A percentile compares a stretch with the other conserved stretches of the same genome.
phyloP scores from a whole-genome alignment of 768 basidiomycete species.

The Tylopilus plumbeoviolaceoides region DNA sequence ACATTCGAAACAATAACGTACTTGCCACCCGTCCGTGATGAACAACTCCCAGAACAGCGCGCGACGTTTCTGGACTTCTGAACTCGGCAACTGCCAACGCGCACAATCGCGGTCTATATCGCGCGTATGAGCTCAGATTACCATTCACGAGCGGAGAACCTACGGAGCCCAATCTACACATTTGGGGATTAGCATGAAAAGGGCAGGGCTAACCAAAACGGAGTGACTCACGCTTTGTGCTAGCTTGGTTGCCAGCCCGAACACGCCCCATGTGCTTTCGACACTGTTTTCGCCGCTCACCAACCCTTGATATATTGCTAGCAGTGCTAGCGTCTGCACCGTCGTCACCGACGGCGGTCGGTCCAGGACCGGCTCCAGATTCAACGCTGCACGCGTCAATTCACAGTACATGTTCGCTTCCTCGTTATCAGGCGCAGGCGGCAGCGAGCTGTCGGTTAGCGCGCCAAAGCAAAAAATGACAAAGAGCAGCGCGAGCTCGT shows the following conservation, averaged over 20 bases:
- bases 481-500: constrained; percentile 62
- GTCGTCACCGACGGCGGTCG: constrained; percentile 69
- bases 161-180: constrained; percentile 63
- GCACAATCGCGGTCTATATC: constrained; percentile 67
- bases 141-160: constrained; percentile 25
- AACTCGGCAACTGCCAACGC: constrained; percentile 56
- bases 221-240: constrained; percentile 58
- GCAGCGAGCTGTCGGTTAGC: constrained; percentile 50
- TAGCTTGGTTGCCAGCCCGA: constrained; percentile 61
- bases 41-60: constrained; percentile 73
- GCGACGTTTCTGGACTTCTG: constrained; percentile 68
- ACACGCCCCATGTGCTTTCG: constrained; percentile 62
- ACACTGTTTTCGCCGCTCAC: constrained; percentile 66
- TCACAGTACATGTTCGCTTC: constrained; percentile 53
- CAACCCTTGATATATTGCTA: constrained; percentile 70
- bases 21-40: constrained; percentile 74
- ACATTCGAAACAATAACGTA: constrained; percentile 24
- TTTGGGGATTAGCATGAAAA: constrained; percentile 3
- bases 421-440: constrained; percentile 48
- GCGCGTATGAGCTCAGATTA: constrained; percentile 11
- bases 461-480: constrained; percentile 62
- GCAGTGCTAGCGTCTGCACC: constrained; percentile 59
- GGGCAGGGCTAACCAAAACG: neutral
- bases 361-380: constrained; percentile 64
- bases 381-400: constrained; percentile 61